A percentile compares a stretch with the other conserved stretches of the same genome.
Conservation (phyloP, 345 rosid species). For the Ailanthus altissimus region DNA sequence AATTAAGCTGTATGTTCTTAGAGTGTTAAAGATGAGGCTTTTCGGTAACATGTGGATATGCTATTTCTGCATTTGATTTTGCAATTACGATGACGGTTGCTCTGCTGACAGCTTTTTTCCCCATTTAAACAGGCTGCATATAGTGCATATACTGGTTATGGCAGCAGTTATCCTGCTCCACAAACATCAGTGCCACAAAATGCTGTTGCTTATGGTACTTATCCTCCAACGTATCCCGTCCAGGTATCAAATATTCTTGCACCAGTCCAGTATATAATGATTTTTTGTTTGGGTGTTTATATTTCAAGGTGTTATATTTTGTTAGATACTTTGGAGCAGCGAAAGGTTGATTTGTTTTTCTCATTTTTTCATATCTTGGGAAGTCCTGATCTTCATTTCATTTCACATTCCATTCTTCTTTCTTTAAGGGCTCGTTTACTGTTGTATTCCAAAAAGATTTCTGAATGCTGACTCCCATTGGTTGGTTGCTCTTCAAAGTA, state of each 20-base stretch:
- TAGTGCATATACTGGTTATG: conserved; percentile 71
- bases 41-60: neutral
- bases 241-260: conserved; percentile 52
- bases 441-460: neutral
- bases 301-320: neutral
- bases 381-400: neutral
- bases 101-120: neutral
- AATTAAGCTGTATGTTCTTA: neutral
- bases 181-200: conserved; percentile 71
- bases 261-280: neutral
- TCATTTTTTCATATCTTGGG: neutral
- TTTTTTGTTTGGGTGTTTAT: neutral
- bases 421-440: neutral
- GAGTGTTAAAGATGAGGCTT: neutral
- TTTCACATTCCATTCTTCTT: neutral
- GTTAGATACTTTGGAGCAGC: neutral
- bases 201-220: conserved; percentile 68
- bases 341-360: neutral
- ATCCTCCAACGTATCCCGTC: conserved; percentile 72
- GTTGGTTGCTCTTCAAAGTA: neutral
- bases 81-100: neutral
- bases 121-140: conserved; percentile 60
- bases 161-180: conserved; percentile 60
- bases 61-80: neutral
- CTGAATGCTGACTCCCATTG: neutral